Conservation (phyloP, 345 rosid genomes). For the Arabis hirsuta region DNA sequence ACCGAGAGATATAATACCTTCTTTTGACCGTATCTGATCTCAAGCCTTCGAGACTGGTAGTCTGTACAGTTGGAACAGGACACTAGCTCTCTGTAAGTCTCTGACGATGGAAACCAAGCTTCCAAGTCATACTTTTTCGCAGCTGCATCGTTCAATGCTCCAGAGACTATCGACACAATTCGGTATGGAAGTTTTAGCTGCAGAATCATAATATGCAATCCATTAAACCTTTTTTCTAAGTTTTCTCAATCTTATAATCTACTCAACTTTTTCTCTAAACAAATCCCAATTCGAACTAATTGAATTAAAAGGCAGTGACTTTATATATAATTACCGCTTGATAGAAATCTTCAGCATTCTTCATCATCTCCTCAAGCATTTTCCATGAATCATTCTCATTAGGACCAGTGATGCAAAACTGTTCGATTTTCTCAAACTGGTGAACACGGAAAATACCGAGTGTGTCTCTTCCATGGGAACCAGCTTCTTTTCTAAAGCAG, state of each 20-base stretch:
- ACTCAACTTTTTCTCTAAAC: no score
- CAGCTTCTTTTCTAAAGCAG: slow-evolving; percentile 98
- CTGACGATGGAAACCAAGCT: slow-evolving; percentile 95
- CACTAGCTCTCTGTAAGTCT: slow-evolving; percentile 87
- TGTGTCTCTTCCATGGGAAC: slow-evolving; percentile 95
- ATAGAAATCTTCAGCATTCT: slow-evolving; percentile 89
- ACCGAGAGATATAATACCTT: slow-evolving; percentile 52
- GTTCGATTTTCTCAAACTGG: slow-evolving; percentile 98
- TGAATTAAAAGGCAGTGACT: not conserved
- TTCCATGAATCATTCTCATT: slow-evolving; percentile 85
- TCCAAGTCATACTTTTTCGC: slow-evolving; percentile 96
- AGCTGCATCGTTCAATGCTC: slow-evolving; percentile 91
- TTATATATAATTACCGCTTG: slow-evolving; percentile 52
- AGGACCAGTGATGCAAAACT: slow-evolving; percentile 89
- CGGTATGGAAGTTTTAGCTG: slow-evolving; percentile 89
- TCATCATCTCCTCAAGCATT: slow-evolving; percentile 93
- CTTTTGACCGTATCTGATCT: slow-evolving; percentile 91
- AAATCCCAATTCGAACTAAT: not conserved
- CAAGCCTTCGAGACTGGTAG: slow-evolving; percentile 84
- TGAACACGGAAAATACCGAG: slow-evolving; percentile 97
- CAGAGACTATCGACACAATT: slow-evolving; percentile 85
- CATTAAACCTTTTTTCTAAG: not conserved
- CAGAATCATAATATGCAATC: not conserved
- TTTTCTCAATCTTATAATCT: not conserved
- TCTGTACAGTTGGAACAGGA: slow-evolving; percentile 95